Evolutionary conservation across 1,284 basidiomycete species (phyloP), one percentile per base, ranked within the genome.

Genomic region (Ustilago tritici): DNA sequence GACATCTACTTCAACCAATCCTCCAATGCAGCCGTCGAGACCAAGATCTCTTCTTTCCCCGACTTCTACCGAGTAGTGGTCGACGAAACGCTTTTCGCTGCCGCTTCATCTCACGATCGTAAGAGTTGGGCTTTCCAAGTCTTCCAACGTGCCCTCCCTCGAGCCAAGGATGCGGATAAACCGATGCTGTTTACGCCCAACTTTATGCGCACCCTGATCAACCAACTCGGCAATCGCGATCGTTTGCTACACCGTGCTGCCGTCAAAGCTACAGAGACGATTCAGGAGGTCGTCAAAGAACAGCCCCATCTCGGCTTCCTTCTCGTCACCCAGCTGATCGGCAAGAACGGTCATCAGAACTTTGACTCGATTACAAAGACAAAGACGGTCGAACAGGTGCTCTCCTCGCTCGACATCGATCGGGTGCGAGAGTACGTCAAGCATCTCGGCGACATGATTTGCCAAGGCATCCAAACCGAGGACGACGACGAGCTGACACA

Each of bases 61-160:
- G 95, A 97, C 75, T 94, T 98, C 86, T 98, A 93, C 89, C 89
- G 92, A 54, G 88, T 94, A 40, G 93, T 93, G 14, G 93, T 98
- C 15, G 96, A 98, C 87, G 95, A 98, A 86, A 92, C 93, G 1
- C 88, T 98, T 54, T 98, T 98, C 85, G 91, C 93, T 4, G 88
- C 92, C 14, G 92, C 91, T 14, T 90, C 95, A 1, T 96, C 95
- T 0, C 88, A 93, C 1, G 93, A 97, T 84, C 90, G 94, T 68
- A 98, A 98, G 88, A 95, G 92, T 82, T 97, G 94, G 93, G 95
- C 95, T 36, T 98, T 98, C 88, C 92, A 93, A 84, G 90, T 98
- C 23, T 93, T 98, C 86, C 91, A 92, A 81, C 92, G 91, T 74
- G 91, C 94, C 0, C 88, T 98, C 46, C 89, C 91, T 9, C 91